A percentile compares a stretch with the other conserved stretches of the same genome.
Conservation (phyloP, 2,329 filamentous ascomycete genomes). For the Penicillium nordicum region DNA sequence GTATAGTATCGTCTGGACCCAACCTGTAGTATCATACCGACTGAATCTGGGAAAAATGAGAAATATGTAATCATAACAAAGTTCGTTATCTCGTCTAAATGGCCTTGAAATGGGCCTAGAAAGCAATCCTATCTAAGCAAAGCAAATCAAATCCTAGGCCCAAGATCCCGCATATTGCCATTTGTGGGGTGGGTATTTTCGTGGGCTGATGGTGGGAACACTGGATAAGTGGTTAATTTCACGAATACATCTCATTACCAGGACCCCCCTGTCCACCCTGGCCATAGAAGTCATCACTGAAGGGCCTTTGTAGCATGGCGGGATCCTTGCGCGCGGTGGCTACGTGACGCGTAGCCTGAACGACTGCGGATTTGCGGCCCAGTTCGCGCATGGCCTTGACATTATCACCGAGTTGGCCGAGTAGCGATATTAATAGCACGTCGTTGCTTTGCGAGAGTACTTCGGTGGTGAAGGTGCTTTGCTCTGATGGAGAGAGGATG, state of each 20-base stretch:
- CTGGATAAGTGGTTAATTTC: not conserved
- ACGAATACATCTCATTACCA: constrained; percentile 7
- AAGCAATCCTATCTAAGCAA: not conserved
- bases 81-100: constrained; percentile 13
- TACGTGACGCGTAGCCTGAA: constrained; percentile 46
- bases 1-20: not conserved
- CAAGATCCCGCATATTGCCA: not conserved
- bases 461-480: constrained; percentile 64
- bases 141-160: not conserved
- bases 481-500: constrained; percentile 71
- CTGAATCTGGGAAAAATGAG: not conserved
- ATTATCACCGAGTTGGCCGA: constrained; percentile 71
- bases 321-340: constrained; percentile 22
- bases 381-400: constrained; percentile 68
- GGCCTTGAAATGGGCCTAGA: not conserved
- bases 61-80: not conserved
- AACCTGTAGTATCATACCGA: not conserved
- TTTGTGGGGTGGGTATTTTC: not conserved
- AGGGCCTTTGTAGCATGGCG: constrained; percentile 19
- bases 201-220: not conserved
- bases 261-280: constrained; percentile 9
- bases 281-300: constrained; percentile 29
- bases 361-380: constrained; percentile 67
- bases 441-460: constrained; percentile 77
- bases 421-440: constrained; percentile 71